Evolutionary conservation across 176 grass and related monocot species (phyloP).

Genomic region (Carex myosuroides): DNA sequence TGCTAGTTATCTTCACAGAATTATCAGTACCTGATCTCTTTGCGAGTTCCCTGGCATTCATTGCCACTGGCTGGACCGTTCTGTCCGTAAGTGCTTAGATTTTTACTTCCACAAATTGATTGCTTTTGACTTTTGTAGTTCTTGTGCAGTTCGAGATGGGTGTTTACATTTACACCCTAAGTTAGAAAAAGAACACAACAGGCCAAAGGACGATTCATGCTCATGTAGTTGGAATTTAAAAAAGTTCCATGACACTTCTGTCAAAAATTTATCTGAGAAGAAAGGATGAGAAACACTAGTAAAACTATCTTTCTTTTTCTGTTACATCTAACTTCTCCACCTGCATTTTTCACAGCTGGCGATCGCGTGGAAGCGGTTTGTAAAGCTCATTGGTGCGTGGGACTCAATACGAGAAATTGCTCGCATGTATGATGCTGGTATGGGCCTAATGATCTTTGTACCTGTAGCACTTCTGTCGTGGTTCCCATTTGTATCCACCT

Average conservation of each 20-base stretch:
- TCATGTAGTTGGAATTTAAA: neutral
- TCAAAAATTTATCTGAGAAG: neutral
- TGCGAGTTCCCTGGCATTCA: constrained; percentile 75
- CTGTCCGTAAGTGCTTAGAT: constrained; percentile 60
- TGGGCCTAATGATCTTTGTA: constrained; percentile 76
- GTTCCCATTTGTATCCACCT: constrained; percentile 97
- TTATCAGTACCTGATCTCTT: constrained; percentile 85
- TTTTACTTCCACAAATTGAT: constrained; percentile 6
- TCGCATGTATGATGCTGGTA: constrained; percentile 82
- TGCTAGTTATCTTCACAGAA: constrained; percentile 48
- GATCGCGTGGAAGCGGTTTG: constrained; percentile 44
- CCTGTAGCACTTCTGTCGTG: constrained; percentile 85
- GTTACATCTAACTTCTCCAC: neutral
- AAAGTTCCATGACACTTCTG: neutral
- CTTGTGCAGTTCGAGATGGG: neutral
- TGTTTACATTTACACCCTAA: neutral
- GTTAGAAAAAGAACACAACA: neutral
- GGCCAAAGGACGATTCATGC: neutral
- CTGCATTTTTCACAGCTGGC: constrained; percentile 48
- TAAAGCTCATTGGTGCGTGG: constrained; percentile 40
- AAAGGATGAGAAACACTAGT: neutral
- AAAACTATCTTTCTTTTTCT: neutral
- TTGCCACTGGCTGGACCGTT: constrained; percentile 78
- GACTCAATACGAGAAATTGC: constrained; percentile 80
- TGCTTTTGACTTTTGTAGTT: neutral